Evolutionary conservation across 192 early-diverging fungal species (phyloP).

Genomic region (Obelidium mucronatum): DNA sequence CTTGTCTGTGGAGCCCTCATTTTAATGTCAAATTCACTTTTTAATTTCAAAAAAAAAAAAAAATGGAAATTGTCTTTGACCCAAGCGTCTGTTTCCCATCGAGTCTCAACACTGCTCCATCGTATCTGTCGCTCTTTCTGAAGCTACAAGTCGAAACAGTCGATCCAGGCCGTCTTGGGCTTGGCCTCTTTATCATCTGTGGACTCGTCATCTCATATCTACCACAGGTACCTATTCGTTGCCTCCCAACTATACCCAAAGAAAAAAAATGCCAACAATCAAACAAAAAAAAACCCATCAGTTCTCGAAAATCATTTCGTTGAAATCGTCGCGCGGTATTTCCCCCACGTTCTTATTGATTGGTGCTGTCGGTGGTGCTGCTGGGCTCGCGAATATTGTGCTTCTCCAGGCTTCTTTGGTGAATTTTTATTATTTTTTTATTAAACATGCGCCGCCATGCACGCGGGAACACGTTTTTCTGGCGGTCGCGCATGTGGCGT

Average conservation of each 20-base stretch:
- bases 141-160: neutral
- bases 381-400: slow-evolving; percentile 63
- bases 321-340: slow-evolving; percentile 40
- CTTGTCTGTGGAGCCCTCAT: too few species aligned
- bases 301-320: slow-evolving; percentile 59
- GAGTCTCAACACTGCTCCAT: too few species aligned
- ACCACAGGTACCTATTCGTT: slow-evolving; percentile 82
- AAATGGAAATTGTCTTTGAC: too few species aligned
- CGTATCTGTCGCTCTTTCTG: too few species aligned
- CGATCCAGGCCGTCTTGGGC: slow-evolving; percentile 9
- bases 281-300: too few species aligned
- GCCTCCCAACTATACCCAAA: neutral
- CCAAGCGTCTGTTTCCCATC: too few species aligned
- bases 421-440: slow-evolving; percentile 44
- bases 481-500: too few species aligned
- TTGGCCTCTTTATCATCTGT: slow-evolving; percentile 78
- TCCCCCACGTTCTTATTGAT: slow-evolving; percentile 47
- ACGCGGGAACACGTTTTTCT: too few species aligned
- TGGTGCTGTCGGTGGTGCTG: slow-evolving; percentile 58
- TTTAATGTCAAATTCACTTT: too few species aligned
- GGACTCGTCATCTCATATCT: slow-evolving; percentile 88
- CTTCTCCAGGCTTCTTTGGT: slow-evolving; percentile 61
- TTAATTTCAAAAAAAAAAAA: too few species aligned
- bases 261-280: neutral
- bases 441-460: neutral